Evolutionary conservation across 176 grass and related monocot species (phyloP), one percentile per base, ranked within the genome.

Genomic region (Pontederia paniculata): DNA sequence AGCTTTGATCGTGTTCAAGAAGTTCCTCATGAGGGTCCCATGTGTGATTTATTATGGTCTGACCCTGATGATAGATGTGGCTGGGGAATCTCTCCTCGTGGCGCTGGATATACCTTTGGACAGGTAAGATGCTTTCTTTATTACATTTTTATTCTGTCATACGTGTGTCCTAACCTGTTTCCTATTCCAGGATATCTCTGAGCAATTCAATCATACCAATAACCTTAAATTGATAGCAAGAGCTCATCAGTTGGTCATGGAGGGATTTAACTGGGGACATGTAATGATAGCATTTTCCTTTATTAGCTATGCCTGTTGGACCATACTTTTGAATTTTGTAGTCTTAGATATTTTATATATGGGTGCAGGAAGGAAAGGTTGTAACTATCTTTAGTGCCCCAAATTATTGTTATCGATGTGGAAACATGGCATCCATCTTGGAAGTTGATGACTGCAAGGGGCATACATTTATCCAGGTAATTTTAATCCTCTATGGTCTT

Each of bases 41-140:
- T 85, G 82, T 85, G 82, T 65, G 82, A 85, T 76, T 77, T 85
- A 54, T 46, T 85, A n/a, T 85, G 82, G 82, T 85, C 82, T 60
- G 82, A 85, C 57, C 82, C 82, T 5, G 77, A 85, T 56, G 82
- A 85, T 46, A 61, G 82, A 44, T 86, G 82, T 42, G 82, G 82
- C 13, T 86, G 82, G 82, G 77, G 82, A 21, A 86, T 86, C 72
- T 86, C 82, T 69, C 82, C 82, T 5, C 82, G 82, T 61, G 77
- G 82, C 41, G 82, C 82, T 15, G 82, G 82, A 69, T 86, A 86
- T 60, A 86, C 82, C 43, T 86, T 86, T 73, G 82, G 82, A 16
- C 82, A 86, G 71, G 82, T 86, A 76, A 22, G 12, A 59, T 13
- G 14, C 52, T 41, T 44, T 21, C 52, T 21, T 57, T 21, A 49